phyloP scores from a whole-genome alignment of 2,329 filamentous ascomycete genomes.

The Alternaria ethzedia region DNA sequence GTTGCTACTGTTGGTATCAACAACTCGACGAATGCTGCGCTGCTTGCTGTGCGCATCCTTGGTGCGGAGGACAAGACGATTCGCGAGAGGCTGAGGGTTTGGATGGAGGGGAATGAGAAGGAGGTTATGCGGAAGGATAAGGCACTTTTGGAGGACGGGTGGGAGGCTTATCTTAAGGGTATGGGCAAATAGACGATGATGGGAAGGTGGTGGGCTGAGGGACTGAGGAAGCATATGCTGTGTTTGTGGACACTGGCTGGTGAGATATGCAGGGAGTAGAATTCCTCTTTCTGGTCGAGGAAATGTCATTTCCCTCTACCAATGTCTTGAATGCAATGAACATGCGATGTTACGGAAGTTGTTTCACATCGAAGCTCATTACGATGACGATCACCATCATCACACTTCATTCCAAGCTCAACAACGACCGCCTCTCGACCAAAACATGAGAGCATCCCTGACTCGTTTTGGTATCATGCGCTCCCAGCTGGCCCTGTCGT shows the following conservation, averaged over 20 bases:
- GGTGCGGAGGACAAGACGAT: conserved; percentile 60
- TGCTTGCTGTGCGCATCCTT: conserved; percentile 55
- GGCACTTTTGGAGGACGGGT: conserved; percentile 63
- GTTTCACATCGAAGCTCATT: too few species aligned
- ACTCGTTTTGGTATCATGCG: too few species aligned
- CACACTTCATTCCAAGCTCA: too few species aligned
- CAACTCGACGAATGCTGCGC: conserved; percentile 54
- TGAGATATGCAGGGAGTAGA: background rate
- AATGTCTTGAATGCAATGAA: too few species aligned
- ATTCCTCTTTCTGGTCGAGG: background rate
- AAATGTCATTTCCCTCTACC: background rate
- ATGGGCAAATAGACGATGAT: conserved; percentile 42
- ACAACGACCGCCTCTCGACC: too few species aligned
- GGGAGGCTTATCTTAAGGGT: conserved; percentile 59
- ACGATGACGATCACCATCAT: too few species aligned
- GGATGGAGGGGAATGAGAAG: conserved; percentile 66
- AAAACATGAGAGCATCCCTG: too few species aligned
- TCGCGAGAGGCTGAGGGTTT: conserved; percentile 64
- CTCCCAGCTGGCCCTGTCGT: too few species aligned
- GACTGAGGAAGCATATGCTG: background rate
- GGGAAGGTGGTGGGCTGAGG: background rate
- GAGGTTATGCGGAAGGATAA: conserved; percentile 70
- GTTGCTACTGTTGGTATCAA: conserved; percentile 55
- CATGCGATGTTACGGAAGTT: too few species aligned
- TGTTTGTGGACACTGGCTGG: too few species aligned